Evolutionary conservation across 2,329 filamentous ascomycete genomes (phyloP).

Genomic region (Diaporthe longicolla): DNA sequence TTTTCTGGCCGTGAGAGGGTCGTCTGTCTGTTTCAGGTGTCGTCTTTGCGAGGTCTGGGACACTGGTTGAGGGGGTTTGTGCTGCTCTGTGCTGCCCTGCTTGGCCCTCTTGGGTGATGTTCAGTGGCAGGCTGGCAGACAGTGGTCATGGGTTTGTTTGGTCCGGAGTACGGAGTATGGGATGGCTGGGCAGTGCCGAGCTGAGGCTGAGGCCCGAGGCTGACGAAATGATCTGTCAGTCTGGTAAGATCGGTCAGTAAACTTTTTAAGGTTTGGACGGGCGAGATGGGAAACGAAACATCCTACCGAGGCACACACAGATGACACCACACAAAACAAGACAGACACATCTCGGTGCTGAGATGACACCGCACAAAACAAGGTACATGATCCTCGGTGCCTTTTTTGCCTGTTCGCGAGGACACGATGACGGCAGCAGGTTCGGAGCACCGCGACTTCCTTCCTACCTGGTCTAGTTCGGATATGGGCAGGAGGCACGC

Average conservation of each 20-base stretch:
- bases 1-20: too few relatives aligned
- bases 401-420: not conserved
- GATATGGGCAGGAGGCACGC: too few relatives aligned
- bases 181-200: slow-evolving; percentile 13
- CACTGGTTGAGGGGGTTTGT: not conserved
- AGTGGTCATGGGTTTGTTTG: too few relatives aligned
- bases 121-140: too few relatives aligned
- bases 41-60: not conserved
- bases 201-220: slow-evolving; percentile 12
- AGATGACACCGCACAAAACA: not conserved
- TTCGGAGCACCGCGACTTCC: not conserved
- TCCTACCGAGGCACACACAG: not conserved
- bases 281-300: slow-evolving; percentile 7
- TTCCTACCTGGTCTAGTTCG: not conserved
- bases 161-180: too few relatives aligned
- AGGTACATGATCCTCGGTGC: not conserved
- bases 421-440: slow-evolving; percentile 3
- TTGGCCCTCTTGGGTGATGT: slow-evolving; percentile 12
- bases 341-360: too few relatives aligned
- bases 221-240: slow-evolving; percentile 23
- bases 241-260: not conserved
- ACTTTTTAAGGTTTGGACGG: not conserved
- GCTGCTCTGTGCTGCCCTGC: not conserved
- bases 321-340: slow-evolving; percentile 6
- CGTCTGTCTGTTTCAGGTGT: slow-evolving; percentile 6